These are phyloP conservation scores for Hymenoscyphus salicellus DNA, from an alignment of 2,329 filamentous ascomycete species.

Conservation along the genomic window DNA sequence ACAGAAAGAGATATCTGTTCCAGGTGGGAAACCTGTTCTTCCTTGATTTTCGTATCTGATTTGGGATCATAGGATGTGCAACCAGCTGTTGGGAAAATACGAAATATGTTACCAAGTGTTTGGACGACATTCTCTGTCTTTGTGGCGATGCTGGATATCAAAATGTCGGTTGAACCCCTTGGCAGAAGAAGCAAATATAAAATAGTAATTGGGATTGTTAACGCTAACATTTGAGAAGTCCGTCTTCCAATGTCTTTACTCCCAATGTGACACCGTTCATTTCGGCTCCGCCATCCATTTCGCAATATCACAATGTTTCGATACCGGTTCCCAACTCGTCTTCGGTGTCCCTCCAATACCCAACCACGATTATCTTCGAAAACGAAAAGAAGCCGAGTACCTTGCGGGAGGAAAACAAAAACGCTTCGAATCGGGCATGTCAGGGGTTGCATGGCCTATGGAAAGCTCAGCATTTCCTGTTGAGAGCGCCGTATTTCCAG, in stretches of 20 bases:
- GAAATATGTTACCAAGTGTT: slow-evolving; percentile 36
- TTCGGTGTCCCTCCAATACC: slow-evolving; percentile 27
- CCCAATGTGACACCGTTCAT: slow-evolving; percentile 37
- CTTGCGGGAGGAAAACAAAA: slow-evolving; percentile 22
- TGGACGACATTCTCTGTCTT: slow-evolving; percentile 31
- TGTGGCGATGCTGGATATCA: slow-evolving; percentile 36
- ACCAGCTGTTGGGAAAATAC: slow-evolving; percentile 39
- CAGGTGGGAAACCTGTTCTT: slow-evolving; percentile 3
- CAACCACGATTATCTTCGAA: slow-evolving; percentile 32
- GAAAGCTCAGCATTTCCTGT: slow-evolving; percentile 18
- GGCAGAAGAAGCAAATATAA: too few relatives aligned
- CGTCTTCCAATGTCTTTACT: slow-evolving; percentile 39
- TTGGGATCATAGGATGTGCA: slow-evolving; percentile 30
- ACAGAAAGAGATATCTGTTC: not conserved
- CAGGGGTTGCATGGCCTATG: slow-evolving; percentile 23
- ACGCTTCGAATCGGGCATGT: slow-evolving; percentile 20
- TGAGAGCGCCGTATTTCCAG: slow-evolving; percentile 17
- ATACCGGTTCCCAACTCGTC: slow-evolving; percentile 19
- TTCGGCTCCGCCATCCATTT: slow-evolving; percentile 37
- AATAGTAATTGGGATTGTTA: not conserved
- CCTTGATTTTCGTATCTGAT: not conserved
- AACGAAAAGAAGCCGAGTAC: slow-evolving; percentile 31
- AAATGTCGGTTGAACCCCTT: slow-evolving; percentile 26
- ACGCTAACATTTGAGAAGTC: slow-evolving; percentile 26
- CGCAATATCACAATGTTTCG: slow-evolving; percentile 34